Conservation (phyloP, 768 basidiomycete genomes). For the Multifurca ochricompacta region DNA sequence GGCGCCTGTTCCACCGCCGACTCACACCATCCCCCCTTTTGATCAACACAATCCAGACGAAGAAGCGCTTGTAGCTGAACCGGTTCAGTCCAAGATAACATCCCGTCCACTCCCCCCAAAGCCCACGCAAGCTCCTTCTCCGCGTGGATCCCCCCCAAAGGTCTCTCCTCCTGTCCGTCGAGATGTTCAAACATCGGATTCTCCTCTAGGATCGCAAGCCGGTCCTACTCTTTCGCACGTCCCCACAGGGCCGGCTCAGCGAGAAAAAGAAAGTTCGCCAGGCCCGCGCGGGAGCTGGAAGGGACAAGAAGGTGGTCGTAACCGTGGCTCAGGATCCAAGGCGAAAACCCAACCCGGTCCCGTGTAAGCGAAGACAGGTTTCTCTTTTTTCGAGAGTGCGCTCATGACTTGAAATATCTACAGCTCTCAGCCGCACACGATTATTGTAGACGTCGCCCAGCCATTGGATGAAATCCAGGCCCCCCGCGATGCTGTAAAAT, state of each 20-base stretch:
- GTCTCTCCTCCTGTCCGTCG: slow-evolving; percentile 37
- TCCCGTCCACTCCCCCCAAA: slow-evolving; percentile 61
- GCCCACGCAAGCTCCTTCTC: slow-evolving; percentile 43
- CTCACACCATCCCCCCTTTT: slow-evolving; percentile 25
- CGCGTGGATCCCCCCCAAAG: slow-evolving; percentile 62
- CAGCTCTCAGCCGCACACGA: slow-evolving; percentile 58
- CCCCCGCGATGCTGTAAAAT: slow-evolving; percentile 67
- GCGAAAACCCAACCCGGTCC: slow-evolving; percentile 48
- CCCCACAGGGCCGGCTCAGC: slow-evolving; percentile 27
- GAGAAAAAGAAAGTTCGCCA: slow-evolving; percentile 67
- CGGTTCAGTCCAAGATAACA: slow-evolving; percentile 36
- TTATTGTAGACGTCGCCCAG: slow-evolving; percentile 70
- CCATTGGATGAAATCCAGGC: slow-evolving; percentile 69
- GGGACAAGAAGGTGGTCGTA: slow-evolving; percentile 30
- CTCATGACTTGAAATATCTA: not conserved
- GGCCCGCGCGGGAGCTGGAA: slow-evolving; percentile 43
- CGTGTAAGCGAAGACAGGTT: slow-evolving; percentile 33
- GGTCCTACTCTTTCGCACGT: slow-evolving; percentile 29
- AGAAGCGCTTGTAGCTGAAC: slow-evolving; percentile 29
- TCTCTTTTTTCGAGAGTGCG: not conserved
- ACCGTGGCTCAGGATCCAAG: slow-evolving; percentile 36
- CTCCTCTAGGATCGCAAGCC: slow-evolving; percentile 34
- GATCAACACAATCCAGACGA: slow-evolving; percentile 27
- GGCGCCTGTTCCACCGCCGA: slow-evolving; percentile 26
- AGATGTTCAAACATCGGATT: slow-evolving; percentile 44